These are phyloP conservation scores for Polyporus arcularius DNA, from an alignment of 768 basidiomycete genomes.

Conservation along the genomic window DNA sequence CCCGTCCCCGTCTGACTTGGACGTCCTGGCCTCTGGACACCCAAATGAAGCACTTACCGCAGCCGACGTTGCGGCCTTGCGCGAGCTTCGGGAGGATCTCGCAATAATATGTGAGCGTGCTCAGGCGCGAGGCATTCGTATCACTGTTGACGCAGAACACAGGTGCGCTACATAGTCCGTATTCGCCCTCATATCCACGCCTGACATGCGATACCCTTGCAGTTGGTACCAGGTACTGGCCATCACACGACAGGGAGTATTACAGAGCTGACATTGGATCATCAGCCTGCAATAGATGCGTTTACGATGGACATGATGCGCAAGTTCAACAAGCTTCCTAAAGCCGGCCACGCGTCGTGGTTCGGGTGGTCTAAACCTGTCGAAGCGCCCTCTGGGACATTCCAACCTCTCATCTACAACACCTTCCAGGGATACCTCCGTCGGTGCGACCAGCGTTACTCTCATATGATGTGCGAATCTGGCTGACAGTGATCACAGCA, in stretches of 20 bases:
- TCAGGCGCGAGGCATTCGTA: conserved; percentile 57
- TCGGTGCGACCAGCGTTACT: conserved; percentile 42
- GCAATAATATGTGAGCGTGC: conserved; percentile 65
- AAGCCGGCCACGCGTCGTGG: conserved; percentile 20
- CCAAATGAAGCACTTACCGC: conserved; percentile 38
- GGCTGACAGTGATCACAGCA: conserved; percentile 42
- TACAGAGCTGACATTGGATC: background rate
- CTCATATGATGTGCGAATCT: background rate
- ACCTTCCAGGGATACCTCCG: conserved; percentile 91
- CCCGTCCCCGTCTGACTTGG: conserved; percentile 59
- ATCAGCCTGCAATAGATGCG: conserved; percentile 82
- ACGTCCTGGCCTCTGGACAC: conserved; percentile 39
- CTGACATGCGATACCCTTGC: background rate
- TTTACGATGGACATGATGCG: conserved; percentile 73
- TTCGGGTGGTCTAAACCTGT: conserved; percentile 1
- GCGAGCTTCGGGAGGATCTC: conserved; percentile 63
- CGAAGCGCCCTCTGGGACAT: conserved; percentile 4
- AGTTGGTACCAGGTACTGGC: conserved; percentile 42
- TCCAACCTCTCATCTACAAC: conserved; percentile 75
- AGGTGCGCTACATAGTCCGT: conserved; percentile 40
- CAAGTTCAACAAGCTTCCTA: conserved; percentile 61
- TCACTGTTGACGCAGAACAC: conserved; percentile 88
- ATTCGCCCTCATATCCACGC: background rate
- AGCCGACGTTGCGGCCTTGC: conserved; percentile 62
- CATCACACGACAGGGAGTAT: background rate